Conservation (phyloP, 179 eudicot genomes). For the Beta macrorhiza region DNA sequence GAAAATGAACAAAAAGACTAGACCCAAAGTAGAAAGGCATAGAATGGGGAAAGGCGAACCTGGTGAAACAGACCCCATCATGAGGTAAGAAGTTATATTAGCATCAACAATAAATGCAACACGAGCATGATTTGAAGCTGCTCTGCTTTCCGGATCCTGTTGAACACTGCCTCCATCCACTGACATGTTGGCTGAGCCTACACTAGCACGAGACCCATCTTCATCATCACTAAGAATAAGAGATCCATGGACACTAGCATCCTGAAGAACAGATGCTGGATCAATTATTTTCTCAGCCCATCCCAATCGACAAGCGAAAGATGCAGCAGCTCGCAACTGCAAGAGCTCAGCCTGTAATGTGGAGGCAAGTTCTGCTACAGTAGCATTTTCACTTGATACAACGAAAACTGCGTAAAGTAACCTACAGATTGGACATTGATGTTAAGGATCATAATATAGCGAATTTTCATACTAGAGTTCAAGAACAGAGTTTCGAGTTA, state of each 20-base stretch:
- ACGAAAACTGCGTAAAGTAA: slow-evolving; percentile 97
- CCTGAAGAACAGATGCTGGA: slow-evolving; percentile 83
- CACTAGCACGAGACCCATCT: slow-evolving; percentile 58
- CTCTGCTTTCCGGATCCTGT: slow-evolving; percentile 60
- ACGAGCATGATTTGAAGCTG: slow-evolving; percentile 59
- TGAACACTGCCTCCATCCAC: slow-evolving; percentile 50
- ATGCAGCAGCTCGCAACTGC: slow-evolving; percentile 98
- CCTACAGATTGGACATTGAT: slow-evolving; percentile 44
- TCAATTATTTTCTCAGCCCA: slow-evolving; percentile 96
- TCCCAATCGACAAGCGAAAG: slow-evolving; percentile 95
- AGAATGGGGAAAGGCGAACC: slow-evolving; percentile 44
- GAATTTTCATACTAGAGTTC: neutral
- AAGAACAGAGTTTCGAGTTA: slow-evolving; percentile 22
- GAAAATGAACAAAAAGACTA: neutral
- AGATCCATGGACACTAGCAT: slow-evolving; percentile 47
- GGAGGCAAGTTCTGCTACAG: slow-evolving; percentile 92
- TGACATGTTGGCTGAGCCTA: slow-evolving; percentile 49
- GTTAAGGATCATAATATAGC: slow-evolving; percentile 25
- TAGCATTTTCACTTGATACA: slow-evolving; percentile 95
- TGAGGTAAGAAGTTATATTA: slow-evolving; percentile 94
- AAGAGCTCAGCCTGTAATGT: slow-evolving; percentile 95
- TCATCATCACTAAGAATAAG: slow-evolving; percentile 72
- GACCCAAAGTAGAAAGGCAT: neutral
- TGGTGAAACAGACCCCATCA: slow-evolving; percentile 99
- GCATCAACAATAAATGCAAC: slow-evolving; percentile 99